Evolutionary conservation across 306 rosid genomes (phyloP), one percentile per base, ranked within the genome.

Genomic region (Castanea mollissima): DNA sequence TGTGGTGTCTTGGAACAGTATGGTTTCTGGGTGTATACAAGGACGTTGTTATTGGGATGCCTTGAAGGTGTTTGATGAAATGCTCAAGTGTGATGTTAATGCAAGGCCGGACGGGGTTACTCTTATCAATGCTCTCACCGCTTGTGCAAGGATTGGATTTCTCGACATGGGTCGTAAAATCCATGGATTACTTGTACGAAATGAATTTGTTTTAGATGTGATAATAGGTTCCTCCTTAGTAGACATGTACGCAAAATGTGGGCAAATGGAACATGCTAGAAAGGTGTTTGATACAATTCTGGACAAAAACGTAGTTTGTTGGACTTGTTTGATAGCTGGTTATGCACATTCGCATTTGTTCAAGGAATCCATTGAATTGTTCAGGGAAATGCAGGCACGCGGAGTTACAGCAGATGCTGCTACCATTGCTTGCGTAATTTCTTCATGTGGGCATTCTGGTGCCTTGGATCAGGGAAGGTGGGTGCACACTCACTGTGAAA

Each of bases 281-380:
- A 78, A 63, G 58, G 69, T 74, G 16, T 74, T 80, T 32, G 83
- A 80, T 25, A 64, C 74, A 64, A 74, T 74, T 73, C 21, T 13
- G 3, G 18, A 63, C 8, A 62, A 46, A 79, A 79, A 79, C 54
- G 78, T 79, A 21, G 81, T 78, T 76, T 72, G 74, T 34, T 80
- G 83, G 78, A 80, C 83, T 62, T 80, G 69, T 27, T 73, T 64
- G 73, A 55, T 80, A 0, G 74, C 57, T 1, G 59, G 83, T 55
- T 74, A 64, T 74, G 25, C 77, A 20, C 78, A 73, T 25, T 74
- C 74, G 1, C 20, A 64, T 38, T 63, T 11, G 19, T 63, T 63
- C 46, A 80, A 80, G 67, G 78, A 54, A 3, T 58, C 78, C 10
- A 74, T 64, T 73, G 74, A 64, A 35, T 55, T 80, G 44, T 64